Evolutionary conservation across 202 grass and related monocot species (phyloP), one percentile per base, ranked within the genome.

Genomic region (Setaria viridis): DNA sequence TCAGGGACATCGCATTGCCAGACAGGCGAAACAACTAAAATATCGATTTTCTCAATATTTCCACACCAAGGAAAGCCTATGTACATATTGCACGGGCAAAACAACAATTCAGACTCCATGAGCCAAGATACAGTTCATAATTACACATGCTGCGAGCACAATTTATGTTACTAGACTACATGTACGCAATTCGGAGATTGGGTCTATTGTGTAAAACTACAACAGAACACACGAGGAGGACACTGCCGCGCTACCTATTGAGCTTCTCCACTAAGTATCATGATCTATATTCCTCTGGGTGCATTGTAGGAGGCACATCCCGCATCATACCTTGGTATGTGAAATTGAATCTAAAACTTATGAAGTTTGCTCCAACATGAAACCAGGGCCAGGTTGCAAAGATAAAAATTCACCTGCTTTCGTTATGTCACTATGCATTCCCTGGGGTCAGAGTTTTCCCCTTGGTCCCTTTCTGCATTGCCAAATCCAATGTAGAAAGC

Each of bases 391-490:
- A 81, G 46, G 21, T 19, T 55, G 42, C 33, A 37, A 37, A 41
- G 4, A 41, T 6, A 41, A 46, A 48, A 15, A 34, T n/a, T 14
- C 3, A 12, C 45, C 35, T 64, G 37, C 53, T 78, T 54, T 17
- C 72, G 41, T 58, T 95, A 95, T 47, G 85, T 83, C 58, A 94
- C 84, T 29, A 78, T 81, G 79, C 92, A 94, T 67, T 94, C 92
- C 62, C 94, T 92, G 56, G 90, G 86, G 76, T 97, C 94, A 42
- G 84, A 87, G 72, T 83, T 86, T 21, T 66, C 71, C 76, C 80
- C 81, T 89, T 86, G 53, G 73, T 51, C 85, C 64, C 72, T 73
- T 66, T 78, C 51, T 42, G 33, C 30, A 66, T 88, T 70, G 66
- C 88, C 74, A 83, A 88, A 67, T 34, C 86, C 79, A 43, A 91